Evolutionary conservation across 345 rosid species (phyloP), one percentile per base, ranked within the genome.

Genomic region (Aquilaria sinensis): DNA sequence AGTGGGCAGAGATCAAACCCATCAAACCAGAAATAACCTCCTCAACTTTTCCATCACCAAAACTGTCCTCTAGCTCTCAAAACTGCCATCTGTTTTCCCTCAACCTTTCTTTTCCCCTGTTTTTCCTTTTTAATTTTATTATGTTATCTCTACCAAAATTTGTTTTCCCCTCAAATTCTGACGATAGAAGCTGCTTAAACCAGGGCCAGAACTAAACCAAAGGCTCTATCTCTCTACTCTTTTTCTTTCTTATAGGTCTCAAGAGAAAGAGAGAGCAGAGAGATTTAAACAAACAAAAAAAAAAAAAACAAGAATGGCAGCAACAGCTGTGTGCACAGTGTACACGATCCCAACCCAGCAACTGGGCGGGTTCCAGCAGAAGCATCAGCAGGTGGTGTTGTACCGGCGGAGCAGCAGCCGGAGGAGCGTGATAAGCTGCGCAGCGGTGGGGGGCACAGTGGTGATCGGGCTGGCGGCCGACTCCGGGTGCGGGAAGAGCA

Each of bases 401-500:
- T 37, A 50, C 70, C 5, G 49, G 51, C 9, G 72, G 43, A 61
- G 72, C 74, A 70, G 68, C 70, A 74, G 70, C 53, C 30, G 67
- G 37, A 50, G 64, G 6, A 50, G 53, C 6, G 74, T 81, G 62
- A 86, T 87, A 76, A 85, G 84, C 15, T 92, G 98, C 71, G 54
- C 85, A 7, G 77, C 75, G 3, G 84, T 71, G 31, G 81, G 72
- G 61, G 56, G 74, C 15, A 92, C 98, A 2, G 53, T 89, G 6
- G 98, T 92, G 70, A 87, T 92, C 65, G 98, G 98, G 9, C 81
- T 92, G 1, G 98, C 98, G 0, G 98, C 98, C 0, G 98, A 92
- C 65, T 92, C 98, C 0, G 98, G 96, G 16, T 91, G 98, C 33
- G 98, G 98, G 30, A 92, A 92, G 72, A 89, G 96, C 2, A 89